Base-by-base conservation (phyloP, 148 eudicot genomes). In the Rhododendron kiyosumense region DNA sequence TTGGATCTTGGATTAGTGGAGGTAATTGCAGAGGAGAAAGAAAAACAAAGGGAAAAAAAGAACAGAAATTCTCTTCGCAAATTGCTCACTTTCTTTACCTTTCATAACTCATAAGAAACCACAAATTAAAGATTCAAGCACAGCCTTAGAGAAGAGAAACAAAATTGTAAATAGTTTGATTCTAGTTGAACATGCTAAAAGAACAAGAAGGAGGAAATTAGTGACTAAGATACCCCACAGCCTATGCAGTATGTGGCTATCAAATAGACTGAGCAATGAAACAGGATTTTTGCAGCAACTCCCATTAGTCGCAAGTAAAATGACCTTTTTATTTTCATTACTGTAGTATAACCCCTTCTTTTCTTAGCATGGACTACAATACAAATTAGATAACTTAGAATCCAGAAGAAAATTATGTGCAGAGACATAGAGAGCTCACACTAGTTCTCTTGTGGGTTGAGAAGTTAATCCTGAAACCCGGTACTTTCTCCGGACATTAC, bases 361-460 rank as follows among this genome's bases (percentile, higher is more conserved):
- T 26, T 43, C 17, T 57, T 45, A 10, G 26, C 52, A 57, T 15
- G 48, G 84, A 24, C 8, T 28, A 32, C 18, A 18, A 36, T 11
- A 28, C 26, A 38, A 57, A 4, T 45, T 38, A 74, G 52, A 59
- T 28, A 45, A n/a, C 24, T 67, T 0, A 2, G 51, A 30, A 85
- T 69, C 59, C 49, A 7, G 18, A 85, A 30, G 41, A 65, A 24
- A 48, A 28, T 69, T 24, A 34, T 24, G 30, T 9, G 30, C 46
- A 24, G 49, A 30, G 26, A 45, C 36, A 61, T 8, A 17, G 32
- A 78, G 71, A 85, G 73, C 93, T 89, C 89, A 94, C 96, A 91
- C 92, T 45, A 94, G 90, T 89, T 94, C 96, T 75, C 94, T 87
- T 80, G 96, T 94, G 61, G 94, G 96, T 84, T 94, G 96, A 87